These are phyloP conservation scores for Cylindrodendrum hubeiense DNA, from an alignment of 2,329 filamentous ascomycete species.

Conservation along the genomic window DNA sequence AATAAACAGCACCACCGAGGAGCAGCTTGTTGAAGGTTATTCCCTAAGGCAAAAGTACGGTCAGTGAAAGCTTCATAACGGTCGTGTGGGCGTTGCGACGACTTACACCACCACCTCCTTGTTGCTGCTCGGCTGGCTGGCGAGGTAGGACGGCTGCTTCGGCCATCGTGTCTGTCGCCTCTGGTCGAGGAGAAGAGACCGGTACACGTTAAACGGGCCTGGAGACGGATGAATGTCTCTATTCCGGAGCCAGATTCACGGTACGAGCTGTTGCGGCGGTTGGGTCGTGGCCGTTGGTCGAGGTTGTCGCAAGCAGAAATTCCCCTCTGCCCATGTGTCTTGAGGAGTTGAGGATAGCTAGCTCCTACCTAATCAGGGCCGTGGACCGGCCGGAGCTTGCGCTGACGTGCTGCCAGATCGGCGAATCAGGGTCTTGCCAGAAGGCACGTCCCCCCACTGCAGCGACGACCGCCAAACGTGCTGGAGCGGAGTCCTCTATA, in stretches of 20 bases:
- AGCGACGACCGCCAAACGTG: neutral
- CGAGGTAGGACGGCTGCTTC: slow-evolving; percentile 41
- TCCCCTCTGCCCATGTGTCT: slow-evolving; percentile 16
- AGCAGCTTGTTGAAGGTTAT: slow-evolving; percentile 60
- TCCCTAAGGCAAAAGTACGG: slow-evolving; percentile 38
- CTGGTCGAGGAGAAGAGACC: slow-evolving; percentile 9
- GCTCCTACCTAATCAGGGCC: slow-evolving; percentile 23
- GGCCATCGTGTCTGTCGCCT: slow-evolving; percentile 40
- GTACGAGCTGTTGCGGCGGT: slow-evolving; percentile 4
- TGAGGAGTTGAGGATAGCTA: slow-evolving; percentile 2
- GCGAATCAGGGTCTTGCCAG: slow-evolving; percentile 17
- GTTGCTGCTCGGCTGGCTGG: slow-evolving; percentile 40
- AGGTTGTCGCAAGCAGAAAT: slow-evolving; percentile 18
- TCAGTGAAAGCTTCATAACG: slow-evolving; percentile 23
- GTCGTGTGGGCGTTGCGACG: slow-evolving; percentile 19
- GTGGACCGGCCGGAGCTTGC: slow-evolving; percentile 16
- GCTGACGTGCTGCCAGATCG: slow-evolving; percentile 17
- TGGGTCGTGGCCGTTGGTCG: slow-evolving; percentile 2
- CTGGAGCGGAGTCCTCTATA: neutral
- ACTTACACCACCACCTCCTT: slow-evolving; percentile 44
- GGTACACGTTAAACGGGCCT: neutral
- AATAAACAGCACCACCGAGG: slow-evolving; percentile 67
- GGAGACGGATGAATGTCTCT: slow-evolving; percentile 1
- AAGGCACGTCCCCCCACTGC: slow-evolving; percentile 15
- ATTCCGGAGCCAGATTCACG: neutral